Conservation (phyloP, 352 stramenopile genomes). For the Saprolegnia diclina region DNA sequence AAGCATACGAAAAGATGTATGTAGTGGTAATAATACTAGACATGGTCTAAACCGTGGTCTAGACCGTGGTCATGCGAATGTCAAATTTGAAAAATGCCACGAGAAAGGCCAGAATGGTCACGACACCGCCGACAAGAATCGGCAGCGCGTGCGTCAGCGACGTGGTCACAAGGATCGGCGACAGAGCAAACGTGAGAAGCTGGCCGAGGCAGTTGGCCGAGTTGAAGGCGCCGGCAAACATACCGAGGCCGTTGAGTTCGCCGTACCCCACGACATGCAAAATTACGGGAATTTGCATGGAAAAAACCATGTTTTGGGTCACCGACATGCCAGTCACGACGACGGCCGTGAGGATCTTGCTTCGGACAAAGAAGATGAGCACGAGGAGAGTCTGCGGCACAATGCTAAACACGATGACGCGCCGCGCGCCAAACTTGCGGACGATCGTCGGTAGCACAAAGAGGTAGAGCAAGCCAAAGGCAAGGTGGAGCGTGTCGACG, state of each 20-base stretch:
- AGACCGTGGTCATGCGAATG: conserved; percentile 77
- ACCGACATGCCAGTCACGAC: conserved; percentile 37
- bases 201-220: conserved; percentile 70
- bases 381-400: conserved; percentile 52
- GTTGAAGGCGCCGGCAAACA: conserved; percentile 71
- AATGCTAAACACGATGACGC: conserved; percentile 32
- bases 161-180: background rate
- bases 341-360: conserved; percentile 38
- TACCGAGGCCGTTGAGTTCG: conserved; percentile 44
- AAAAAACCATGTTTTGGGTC: conserved; percentile 34
- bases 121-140: conserved; percentile 56
- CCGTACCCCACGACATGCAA: conserved; percentile 15
- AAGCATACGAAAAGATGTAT: background rate
- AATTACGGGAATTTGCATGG: conserved; percentile 17
- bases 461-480: conserved; percentile 43
- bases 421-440: conserved; percentile 33
- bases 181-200: conserved; percentile 50
- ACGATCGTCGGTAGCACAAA: conserved; percentile 42
- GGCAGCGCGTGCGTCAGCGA: conserved; percentile 23
- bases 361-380: conserved; percentile 41
- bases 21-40: background rate
- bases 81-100: conserved; percentile 48
- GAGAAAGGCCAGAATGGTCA: conserved; percentile 54
- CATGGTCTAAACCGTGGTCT: conserved; percentile 5
- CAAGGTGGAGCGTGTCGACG: conserved; percentile 39